These are phyloP conservation scores for Exophiala aquamarina DNA, from an alignment of 2,329 filamentous ascomycete genomes.

Conservation along the genomic window DNA sequence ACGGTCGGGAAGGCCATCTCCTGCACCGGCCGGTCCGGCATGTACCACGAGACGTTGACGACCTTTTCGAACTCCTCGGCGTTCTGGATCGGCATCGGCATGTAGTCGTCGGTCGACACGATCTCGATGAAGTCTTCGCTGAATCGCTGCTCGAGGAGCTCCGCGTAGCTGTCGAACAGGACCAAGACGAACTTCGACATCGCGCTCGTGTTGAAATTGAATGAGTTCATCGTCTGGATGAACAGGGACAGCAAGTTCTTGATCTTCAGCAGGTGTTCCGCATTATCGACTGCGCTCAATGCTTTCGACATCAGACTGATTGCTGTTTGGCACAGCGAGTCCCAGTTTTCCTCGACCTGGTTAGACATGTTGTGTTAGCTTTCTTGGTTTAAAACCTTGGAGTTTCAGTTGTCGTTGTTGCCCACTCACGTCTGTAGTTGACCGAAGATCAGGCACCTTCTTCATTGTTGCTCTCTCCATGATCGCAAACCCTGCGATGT, in stretches of 20 bases:
- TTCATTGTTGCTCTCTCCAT: constrained; percentile 93
- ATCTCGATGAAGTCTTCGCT: constrained; percentile 95
- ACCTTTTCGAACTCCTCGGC: constrained; percentile 93
- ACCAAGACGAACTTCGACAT: constrained; percentile 84
- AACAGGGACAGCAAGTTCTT: constrained; percentile 92
- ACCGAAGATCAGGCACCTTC: constrained; percentile 77
- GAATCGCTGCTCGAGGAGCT: constrained; percentile 84
- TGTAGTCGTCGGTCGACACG: constrained; percentile 93
- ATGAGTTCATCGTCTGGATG: constrained; percentile 98
- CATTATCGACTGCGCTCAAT: constrained; percentile 76
- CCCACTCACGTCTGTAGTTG: constrained; percentile 75
- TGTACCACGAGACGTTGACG: constrained; percentile 94
- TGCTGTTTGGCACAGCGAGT: constrained; percentile 90
- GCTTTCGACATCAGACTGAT: constrained; percentile 80
- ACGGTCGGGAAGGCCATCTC: constrained; percentile 88
- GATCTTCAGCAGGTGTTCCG: constrained; percentile 87
- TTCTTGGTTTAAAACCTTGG: too few species aligned
- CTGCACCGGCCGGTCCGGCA: constrained; percentile 73
- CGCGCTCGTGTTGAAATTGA: constrained; percentile 80
- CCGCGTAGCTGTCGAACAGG: constrained; percentile 90
- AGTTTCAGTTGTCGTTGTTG: too few species aligned
- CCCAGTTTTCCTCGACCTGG: constrained; percentile 95
- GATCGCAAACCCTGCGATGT: constrained; percentile 94
- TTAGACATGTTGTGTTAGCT: constrained; percentile 18
- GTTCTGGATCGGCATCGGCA: constrained; percentile 97